Conservation (phyloP, 2,329 filamentous ascomycete species). For the Eurotiales sp. region DNA sequence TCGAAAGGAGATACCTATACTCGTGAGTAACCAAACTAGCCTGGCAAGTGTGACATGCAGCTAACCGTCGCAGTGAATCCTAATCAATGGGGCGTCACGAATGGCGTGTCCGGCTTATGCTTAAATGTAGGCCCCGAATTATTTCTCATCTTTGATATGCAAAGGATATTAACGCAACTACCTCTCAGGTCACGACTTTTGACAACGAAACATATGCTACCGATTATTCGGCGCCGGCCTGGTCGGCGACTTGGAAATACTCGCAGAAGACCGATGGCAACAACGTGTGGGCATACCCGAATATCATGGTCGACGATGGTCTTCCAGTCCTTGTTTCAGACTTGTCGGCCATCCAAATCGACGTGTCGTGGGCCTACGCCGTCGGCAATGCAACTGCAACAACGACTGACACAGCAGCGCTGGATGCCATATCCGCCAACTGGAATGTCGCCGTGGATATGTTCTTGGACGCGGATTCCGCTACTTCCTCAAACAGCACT, state of each 20-base stretch:
- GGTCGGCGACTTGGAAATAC: conserved; percentile 54
- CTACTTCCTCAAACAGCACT: conserved; percentile 37
- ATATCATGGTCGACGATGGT: conserved; percentile 47
- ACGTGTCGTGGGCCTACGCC: conserved; percentile 51
- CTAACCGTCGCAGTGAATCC: conserved; percentile 47
- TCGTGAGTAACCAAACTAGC: conserved; percentile 34
- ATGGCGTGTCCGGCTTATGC: conserved; percentile 44
- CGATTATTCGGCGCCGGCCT: conserved; percentile 45
- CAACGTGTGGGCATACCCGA: conserved; percentile 53
- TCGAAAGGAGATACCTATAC: conserved; percentile 46
- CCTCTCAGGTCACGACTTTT: conserved; percentile 50
- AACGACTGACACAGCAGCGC: conserved; percentile 31
- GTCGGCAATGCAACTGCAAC: conserved; percentile 40
- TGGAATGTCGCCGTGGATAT: conserved; percentile 59
- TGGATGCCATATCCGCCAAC: conserved; percentile 41
- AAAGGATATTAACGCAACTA: too few relatives aligned
- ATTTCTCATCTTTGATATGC: too few relatives aligned
- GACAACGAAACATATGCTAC: conserved; percentile 52
- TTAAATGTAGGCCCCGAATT: conserved; percentile 47
- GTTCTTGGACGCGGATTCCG: conserved; percentile 50
- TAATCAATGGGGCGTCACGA: conserved; percentile 52
- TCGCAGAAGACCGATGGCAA: conserved; percentile 35
- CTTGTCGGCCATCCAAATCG: conserved; percentile 41
- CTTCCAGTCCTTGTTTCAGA: conserved; percentile 43
- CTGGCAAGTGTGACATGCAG: conserved; percentile 3